A percentile compares a stretch with the other conserved stretches of the same genome.
Evolutionary conservation across 2,329 filamentous ascomycete genomes (phyloP).

Genomic region (Neofusicoccum cordaticola): DNA sequence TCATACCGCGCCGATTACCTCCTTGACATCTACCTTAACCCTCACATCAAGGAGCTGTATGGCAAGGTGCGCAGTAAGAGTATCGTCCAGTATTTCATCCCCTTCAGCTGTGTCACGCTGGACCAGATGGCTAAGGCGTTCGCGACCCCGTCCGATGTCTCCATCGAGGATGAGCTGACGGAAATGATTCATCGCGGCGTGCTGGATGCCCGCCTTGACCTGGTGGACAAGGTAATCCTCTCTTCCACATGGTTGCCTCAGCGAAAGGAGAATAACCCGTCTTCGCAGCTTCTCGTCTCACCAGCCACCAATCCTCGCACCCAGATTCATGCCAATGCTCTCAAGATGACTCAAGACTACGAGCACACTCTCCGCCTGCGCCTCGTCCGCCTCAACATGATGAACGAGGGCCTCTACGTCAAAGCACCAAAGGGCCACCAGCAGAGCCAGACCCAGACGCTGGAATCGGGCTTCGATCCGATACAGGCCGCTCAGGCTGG

Average conservation of each 20-base stretch:
- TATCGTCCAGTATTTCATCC: constrained; percentile 87
- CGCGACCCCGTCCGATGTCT: constrained; percentile 51
- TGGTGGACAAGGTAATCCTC: constrained; percentile 64
- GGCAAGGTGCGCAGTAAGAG: constrained; percentile 79
- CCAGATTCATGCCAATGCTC: constrained; percentile 66
- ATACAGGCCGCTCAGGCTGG: not conserved
- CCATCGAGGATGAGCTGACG: constrained; percentile 71
- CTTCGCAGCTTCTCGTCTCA: constrained; percentile 65
- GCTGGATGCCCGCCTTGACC: constrained; percentile 78
- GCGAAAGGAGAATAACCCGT: not conserved
- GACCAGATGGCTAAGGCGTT: constrained; percentile 77
- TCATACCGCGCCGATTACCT: constrained; percentile 80
- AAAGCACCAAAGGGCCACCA: constrained; percentile 13
- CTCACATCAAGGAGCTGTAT: constrained; percentile 70
- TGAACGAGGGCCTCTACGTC: constrained; percentile 73
- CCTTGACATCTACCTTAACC: constrained; percentile 82
- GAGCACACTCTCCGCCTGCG: constrained; percentile 73
- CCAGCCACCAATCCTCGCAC: constrained; percentile 64
- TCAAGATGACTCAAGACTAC: constrained; percentile 68
- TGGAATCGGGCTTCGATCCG: constrained; percentile 8
- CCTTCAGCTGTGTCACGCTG: constrained; percentile 84
- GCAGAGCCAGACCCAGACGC: not conserved
- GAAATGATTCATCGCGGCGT: constrained; percentile 70
- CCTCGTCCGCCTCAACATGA: constrained; percentile 72
- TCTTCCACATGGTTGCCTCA: not conserved